phyloP scores from a whole-genome alignment of 306 rosid species.

The Dryas drummondii region DNA sequence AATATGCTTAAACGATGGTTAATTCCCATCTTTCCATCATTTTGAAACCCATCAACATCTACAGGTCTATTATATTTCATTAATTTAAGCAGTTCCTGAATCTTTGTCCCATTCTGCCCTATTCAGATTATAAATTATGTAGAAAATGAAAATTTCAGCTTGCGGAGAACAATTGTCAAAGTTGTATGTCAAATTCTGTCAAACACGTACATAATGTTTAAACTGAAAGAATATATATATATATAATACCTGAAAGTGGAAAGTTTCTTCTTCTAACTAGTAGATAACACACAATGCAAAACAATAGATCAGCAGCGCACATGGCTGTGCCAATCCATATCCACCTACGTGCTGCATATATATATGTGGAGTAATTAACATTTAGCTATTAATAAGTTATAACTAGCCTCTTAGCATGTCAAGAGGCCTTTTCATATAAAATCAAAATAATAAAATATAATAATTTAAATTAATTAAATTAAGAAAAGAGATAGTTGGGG shows the following conservation, averaged over 20 bases:
- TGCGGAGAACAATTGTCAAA: not conserved
- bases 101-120: not conserved
- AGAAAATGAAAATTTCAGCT: not conserved
- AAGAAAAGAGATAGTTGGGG: too few relatives aligned
- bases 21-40: not conserved
- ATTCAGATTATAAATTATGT: not conserved
- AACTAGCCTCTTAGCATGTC: not conserved
- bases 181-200: not conserved
- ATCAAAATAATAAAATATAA: too few relatives aligned
- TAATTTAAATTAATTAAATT: too few relatives aligned
- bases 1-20: conserved; percentile 5
- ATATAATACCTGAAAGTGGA: not conserved
- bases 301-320: not conserved
- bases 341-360: conserved; percentile 15
- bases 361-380: not conserved
- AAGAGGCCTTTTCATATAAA: too few relatives aligned
- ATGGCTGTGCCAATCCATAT: conserved; percentile 5
- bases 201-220: too few relatives aligned
- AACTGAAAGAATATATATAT: not conserved
- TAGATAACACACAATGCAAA: conserved; percentile 3
- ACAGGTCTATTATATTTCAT: not conserved
- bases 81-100: not conserved
- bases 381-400: not conserved
- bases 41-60: not conserved
- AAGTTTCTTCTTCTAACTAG: not conserved